A percentile compares a stretch with the other conserved stretches of the same genome.
phyloP scores from a whole-genome alignment of 75 land plant species.

The Picea sitchensis region DNA sequence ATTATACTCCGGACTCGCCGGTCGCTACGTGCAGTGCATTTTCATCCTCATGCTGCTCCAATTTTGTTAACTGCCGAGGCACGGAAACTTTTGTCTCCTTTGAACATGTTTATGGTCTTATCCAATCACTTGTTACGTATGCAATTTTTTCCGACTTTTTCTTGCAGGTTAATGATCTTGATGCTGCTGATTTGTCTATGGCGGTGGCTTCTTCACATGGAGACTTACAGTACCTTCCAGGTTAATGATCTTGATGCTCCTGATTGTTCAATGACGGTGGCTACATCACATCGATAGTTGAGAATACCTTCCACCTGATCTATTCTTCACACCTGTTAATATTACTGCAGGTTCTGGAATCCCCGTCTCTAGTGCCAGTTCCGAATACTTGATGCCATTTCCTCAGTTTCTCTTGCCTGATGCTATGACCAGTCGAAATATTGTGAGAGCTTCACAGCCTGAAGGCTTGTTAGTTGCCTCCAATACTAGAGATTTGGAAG shows the following conservation, averaged over 20 bases:
- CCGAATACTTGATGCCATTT: constrained; percentile 35
- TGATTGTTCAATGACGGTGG: constrained; percentile 77
- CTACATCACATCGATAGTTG: constrained; percentile 75
- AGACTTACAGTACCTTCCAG: constrained; percentile 10
- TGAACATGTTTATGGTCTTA: neutral
- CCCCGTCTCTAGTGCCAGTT: constrained; percentile 21
- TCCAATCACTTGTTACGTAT: neutral
- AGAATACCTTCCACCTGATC: constrained; percentile 73
- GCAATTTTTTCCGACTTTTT: neutral
- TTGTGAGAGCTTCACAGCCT: constrained; percentile 23
- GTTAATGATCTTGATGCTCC: constrained; percentile 27
- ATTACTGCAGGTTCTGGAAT: constrained; percentile 18
- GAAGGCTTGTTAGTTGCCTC: constrained; percentile 15
- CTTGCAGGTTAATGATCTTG: constrained; percentile 82
- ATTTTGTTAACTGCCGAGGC: constrained; percentile 96
- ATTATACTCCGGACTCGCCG: constrained; percentile 80
- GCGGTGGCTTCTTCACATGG: no score
- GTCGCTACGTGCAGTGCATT: constrained; percentile 95
- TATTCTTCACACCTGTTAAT: constrained; percentile 53
- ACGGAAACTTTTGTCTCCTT: neutral
- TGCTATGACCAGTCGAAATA: constrained; percentile 30
- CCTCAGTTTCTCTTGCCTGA: constrained; percentile 67
- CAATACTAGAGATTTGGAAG: constrained; percentile 5
- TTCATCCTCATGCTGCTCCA: constrained; percentile 90
- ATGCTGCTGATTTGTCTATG: constrained; percentile 19